Evolutionary conservation across 495 filamentous ascomycete species (phyloP).

Genomic region (Penicillium samsonianum): DNA sequence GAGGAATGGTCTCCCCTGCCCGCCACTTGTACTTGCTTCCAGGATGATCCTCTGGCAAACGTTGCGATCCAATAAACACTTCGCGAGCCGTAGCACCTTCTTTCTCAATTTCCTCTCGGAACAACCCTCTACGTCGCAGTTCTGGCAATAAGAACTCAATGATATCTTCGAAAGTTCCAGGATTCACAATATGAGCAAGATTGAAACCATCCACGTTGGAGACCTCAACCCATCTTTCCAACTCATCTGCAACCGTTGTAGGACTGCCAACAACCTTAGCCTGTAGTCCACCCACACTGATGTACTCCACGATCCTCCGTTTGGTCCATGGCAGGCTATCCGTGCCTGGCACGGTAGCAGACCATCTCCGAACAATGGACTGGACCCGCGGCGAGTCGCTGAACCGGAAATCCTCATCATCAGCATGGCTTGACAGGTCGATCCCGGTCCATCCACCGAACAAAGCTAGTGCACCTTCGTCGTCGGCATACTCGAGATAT

Average conservation of each 20-base stretch:
- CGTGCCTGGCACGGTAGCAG: conserved; percentile 34
- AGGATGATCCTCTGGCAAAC: conserved; percentile 33
- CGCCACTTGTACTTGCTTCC: conserved; percentile 37
- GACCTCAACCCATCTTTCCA: conserved; percentile 50
- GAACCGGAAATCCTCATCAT: conserved; percentile 55
- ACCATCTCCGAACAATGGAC: conserved; percentile 30
- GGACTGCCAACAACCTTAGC: conserved; percentile 50
- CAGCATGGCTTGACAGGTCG: conserved; percentile 52
- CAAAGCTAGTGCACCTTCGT: conserved; percentile 58
- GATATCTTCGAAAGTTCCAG: conserved; percentile 57
- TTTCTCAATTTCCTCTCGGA: conserved; percentile 52
- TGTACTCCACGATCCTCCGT: conserved; percentile 53
- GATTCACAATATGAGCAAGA: conserved; percentile 54
- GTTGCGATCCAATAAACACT: conserved; percentile 43
- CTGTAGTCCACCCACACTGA: conserved; percentile 53
- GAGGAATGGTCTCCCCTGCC: conserved; percentile 26
- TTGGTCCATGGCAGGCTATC: conserved; percentile 56
- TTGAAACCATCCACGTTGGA: conserved; percentile 56
- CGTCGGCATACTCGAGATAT: conserved; percentile 52
- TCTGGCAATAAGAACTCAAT: conserved; percentile 56
- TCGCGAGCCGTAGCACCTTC: conserved; percentile 53
- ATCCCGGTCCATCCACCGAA: conserved; percentile 67
- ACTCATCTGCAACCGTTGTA: conserved; percentile 49
- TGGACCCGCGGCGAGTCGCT: conserved; percentile 29
- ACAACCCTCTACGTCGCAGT: conserved; percentile 48